These are phyloP conservation scores for Talaromyces sp. DNA, from an alignment of 2,329 filamentous ascomycete species.

Conservation along the genomic window DNA sequence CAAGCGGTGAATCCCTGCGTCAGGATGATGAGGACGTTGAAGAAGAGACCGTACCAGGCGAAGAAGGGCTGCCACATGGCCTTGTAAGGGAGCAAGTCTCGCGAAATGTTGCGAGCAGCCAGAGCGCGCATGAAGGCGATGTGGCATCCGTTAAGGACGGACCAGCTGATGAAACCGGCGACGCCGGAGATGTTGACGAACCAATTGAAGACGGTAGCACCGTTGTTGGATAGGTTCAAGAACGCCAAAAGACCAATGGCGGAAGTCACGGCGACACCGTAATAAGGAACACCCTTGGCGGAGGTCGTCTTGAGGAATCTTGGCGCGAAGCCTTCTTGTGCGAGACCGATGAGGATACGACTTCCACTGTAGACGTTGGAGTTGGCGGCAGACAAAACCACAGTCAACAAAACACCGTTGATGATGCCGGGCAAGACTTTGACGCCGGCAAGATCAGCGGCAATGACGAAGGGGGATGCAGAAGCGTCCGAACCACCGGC, in stretches of 20 bases:
- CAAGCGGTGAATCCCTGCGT: constrained; percentile 70
- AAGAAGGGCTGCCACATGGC: constrained; percentile 64
- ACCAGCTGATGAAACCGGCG: constrained; percentile 69
- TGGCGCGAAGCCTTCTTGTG: constrained; percentile 63
- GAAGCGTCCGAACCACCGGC: constrained; percentile 53
- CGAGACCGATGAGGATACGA: constrained; percentile 66
- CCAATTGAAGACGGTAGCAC: constrained; percentile 67
- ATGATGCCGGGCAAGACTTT: constrained; percentile 66
- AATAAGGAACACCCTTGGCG: constrained; percentile 61
- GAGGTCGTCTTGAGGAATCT: constrained; percentile 61
- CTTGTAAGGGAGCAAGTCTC: constrained; percentile 59
- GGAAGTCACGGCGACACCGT: constrained; percentile 58
- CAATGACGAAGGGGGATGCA: constrained; percentile 48
- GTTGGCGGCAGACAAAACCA: constrained; percentile 75
- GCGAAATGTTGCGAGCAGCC: constrained; percentile 56
- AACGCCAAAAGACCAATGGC: constrained; percentile 65
- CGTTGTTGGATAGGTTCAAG: constrained; percentile 59
- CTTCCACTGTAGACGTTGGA: constrained; percentile 73
- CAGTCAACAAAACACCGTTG: constrained; percentile 74
- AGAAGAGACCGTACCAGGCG: constrained; percentile 65
- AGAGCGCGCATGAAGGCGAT: constrained; percentile 65
- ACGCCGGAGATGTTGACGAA: constrained; percentile 69
- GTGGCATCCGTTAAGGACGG: constrained; percentile 53
- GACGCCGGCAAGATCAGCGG: constrained; percentile 58
- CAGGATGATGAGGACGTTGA: constrained; percentile 62